These are phyloP conservation scores for Clonostachys rhizophaga DNA, from an alignment of 2,329 filamentous ascomycete species.

Conservation along the genomic window DNA sequence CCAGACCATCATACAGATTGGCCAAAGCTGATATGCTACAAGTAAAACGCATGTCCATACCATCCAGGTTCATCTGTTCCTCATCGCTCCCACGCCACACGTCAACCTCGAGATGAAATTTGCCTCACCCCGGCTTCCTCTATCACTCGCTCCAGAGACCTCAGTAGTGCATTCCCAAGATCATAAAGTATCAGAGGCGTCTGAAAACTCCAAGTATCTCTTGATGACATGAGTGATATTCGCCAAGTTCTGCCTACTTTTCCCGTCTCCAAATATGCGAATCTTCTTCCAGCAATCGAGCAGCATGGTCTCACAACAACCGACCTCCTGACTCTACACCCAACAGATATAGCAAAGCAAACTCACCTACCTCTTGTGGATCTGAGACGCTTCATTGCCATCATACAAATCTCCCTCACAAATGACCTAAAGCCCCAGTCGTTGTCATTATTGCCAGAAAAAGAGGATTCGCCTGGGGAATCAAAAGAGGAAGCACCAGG, in stretches of 20 bases:
- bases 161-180: too few relatives aligned
- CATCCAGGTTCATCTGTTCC: too few relatives aligned
- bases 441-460: background rate
- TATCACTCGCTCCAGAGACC: too few relatives aligned
- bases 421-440: constrained; percentile 40
- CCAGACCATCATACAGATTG: too few relatives aligned
- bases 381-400: constrained; percentile 66
- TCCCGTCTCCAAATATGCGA: constrained; percentile 62
- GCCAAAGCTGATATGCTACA: too few relatives aligned
- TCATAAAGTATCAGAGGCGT: too few relatives aligned
- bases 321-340: constrained; percentile 82
- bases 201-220: constrained; percentile 1
- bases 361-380: constrained; percentile 78
- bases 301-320: constrained; percentile 70
- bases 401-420: constrained; percentile 64
- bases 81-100: too few relatives aligned
- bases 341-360: constrained; percentile 78
- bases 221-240: constrained; percentile 72
- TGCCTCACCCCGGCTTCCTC: too few relatives aligned
- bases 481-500: background rate
- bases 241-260: constrained; percentile 78
- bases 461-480: background rate
- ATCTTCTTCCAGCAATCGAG: constrained; percentile 77
- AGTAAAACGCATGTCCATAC: too few relatives aligned
- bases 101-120: too few relatives aligned